Percentiles rank a stretch among this genome's conserved stretches.
phyloP scores from a whole-genome alignment of 1,284 basidiomycete genomes.

The Coniferiporia sulphurascens region DNA sequence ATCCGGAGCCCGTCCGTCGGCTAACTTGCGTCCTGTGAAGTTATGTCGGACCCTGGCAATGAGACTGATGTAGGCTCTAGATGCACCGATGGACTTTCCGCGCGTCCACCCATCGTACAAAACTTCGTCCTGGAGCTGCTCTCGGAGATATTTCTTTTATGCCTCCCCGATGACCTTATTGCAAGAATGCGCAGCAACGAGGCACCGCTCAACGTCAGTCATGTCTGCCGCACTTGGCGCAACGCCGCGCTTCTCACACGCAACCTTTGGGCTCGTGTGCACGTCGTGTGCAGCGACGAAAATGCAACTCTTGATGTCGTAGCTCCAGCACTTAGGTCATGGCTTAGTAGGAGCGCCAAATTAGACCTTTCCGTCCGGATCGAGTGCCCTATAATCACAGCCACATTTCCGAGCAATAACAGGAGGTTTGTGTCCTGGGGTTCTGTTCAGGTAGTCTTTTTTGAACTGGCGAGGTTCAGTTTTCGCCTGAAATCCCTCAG shows the following conservation, averaged over 20 bases:
- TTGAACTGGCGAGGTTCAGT: background rate
- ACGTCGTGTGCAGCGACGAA: background rate
- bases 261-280: background rate
- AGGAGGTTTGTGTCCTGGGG: background rate
- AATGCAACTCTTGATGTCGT: background rate
- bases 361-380: background rate
- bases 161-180: background rate
- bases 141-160: background rate
- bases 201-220: background rate
- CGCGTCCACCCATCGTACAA: background rate
- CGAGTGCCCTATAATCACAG: background rate
- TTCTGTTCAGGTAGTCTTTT: background rate
- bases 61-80: background rate
- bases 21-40: too few species aligned
- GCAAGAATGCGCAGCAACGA: background rate
- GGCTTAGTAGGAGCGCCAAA: background rate
- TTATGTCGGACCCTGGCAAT: background rate
- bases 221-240: conserved; percentile 1
- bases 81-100: background rate
- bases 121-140: background rate
- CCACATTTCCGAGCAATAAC: background rate
- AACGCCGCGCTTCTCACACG: background rate
- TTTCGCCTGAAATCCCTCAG: background rate
- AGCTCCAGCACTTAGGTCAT: background rate
- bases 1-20: too few species aligned